Conservation (phyloP, 2,329 filamentous ascomycete genomes). For the Claviceps sp. region DNA sequence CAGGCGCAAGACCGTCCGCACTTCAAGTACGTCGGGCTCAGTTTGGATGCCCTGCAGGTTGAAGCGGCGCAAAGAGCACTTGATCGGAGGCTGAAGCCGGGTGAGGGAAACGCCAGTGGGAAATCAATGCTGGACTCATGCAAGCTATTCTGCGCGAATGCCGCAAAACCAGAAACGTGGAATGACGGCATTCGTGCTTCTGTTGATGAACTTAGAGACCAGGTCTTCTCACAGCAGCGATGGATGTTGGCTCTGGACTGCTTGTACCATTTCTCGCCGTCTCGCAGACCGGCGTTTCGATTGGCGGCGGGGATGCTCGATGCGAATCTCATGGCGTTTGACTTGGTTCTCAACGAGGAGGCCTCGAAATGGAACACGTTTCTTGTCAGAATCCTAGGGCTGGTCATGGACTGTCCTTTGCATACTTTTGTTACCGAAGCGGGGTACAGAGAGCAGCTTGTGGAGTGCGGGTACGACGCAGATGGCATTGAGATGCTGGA, state of each 20-base stretch:
- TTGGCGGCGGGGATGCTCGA: slow-evolving; percentile 26
- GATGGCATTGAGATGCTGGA: slow-evolving; percentile 31
- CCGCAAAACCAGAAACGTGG: slow-evolving; percentile 33
- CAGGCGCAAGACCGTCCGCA: slow-evolving; percentile 9
- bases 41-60: slow-evolving; percentile 32
- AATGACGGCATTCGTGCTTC: slow-evolving; percentile 10
- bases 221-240: slow-evolving; percentile 19
- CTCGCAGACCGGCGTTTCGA: slow-evolving; percentile 30
- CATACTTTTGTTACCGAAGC: slow-evolving; percentile 32
- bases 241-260: slow-evolving; percentile 44
- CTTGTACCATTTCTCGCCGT: slow-evolving; percentile 43
- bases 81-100: slow-evolving; percentile 11
- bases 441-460: slow-evolving; percentile 31
- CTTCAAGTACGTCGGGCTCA: slow-evolving; percentile 39
- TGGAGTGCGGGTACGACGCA: slow-evolving; percentile 32
- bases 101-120: neutral
- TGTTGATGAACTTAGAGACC: slow-evolving; percentile 15
- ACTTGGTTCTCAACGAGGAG: slow-evolving; percentile 29
- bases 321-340: slow-evolving; percentile 41
- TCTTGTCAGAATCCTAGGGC: slow-evolving; percentile 27
- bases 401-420: slow-evolving; percentile 34
- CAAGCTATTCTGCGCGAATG: slow-evolving; percentile 34
- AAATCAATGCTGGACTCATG: slow-evolving; percentile 9
- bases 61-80: slow-evolving; percentile 20
- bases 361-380: slow-evolving; percentile 18